A percentile compares a stretch with the other conserved stretches of the same genome.
phyloP scores from a whole-genome alignment of 1,284 basidiomycete genomes.

The Polyporus tsugae region DNA sequence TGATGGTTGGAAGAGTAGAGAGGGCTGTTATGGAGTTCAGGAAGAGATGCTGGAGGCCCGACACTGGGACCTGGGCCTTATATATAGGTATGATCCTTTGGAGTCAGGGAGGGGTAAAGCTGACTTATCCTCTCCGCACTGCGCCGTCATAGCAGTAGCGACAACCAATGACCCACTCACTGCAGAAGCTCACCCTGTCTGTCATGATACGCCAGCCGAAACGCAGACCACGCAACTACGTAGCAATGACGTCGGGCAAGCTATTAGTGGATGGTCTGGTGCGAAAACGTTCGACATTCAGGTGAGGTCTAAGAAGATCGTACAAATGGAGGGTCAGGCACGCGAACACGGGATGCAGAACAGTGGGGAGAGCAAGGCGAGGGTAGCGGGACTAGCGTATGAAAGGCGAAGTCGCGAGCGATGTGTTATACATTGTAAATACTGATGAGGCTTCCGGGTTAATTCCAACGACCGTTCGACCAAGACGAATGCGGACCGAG shows the following conservation, averaged over 20 bases:
- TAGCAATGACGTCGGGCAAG: neutral
- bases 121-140: neutral
- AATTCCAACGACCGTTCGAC: neutral
- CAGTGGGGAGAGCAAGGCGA: neutral
- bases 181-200: neutral
- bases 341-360: neutral
- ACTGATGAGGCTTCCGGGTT: neutral
- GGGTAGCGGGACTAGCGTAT: neutral
- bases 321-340: neutral
- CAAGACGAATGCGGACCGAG: neutral
- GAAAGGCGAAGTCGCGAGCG: neutral
- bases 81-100: neutral
- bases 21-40: constrained; percentile 1
- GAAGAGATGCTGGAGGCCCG: neutral
- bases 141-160: neutral
- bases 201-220: neutral
- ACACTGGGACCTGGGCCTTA: neutral
- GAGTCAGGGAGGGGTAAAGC: neutral
- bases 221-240: neutral
- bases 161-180: neutral
- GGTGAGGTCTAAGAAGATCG: neutral
- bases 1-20: constrained; percentile 17
- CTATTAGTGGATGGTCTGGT: neutral
- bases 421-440: constrained; percentile 5
- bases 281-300: neutral